Evolutionary conservation across 495 filamentous ascomycete species (phyloP).

Genomic region (Penicillium canescens): DNA sequence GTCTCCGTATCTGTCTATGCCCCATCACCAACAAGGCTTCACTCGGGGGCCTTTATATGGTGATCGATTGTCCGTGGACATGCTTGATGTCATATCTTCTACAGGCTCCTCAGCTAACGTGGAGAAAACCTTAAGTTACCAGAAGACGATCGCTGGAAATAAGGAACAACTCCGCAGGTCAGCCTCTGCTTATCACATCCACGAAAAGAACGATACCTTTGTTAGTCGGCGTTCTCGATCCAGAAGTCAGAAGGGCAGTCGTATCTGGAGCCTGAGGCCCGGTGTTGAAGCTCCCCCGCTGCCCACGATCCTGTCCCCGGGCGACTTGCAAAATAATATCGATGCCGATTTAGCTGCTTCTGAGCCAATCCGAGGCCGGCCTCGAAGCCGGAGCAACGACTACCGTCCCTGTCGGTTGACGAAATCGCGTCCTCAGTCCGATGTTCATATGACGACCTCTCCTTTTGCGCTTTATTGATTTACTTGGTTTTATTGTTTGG

Average conservation of each 20-base stretch:
- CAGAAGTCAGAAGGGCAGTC: constrained; percentile 13
- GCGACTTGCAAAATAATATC: constrained; percentile 6
- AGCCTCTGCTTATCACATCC: constrained; percentile 12
- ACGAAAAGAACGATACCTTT: neutral
- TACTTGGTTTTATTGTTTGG: constrained; percentile 5
- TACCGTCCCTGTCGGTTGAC: constrained; percentile 22
- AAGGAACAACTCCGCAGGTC: constrained; percentile 8
- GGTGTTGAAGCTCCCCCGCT: constrained; percentile 18
- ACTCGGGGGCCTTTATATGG: constrained; percentile 12
- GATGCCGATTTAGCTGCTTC: neutral
- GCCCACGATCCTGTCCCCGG: constrained; percentile 22
- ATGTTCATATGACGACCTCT: constrained; percentile 20
- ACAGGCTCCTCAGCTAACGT: constrained; percentile 4
- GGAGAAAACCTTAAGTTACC: constrained; percentile 5
- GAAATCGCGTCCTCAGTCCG: constrained; percentile 17
- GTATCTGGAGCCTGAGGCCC: constrained; percentile 19
- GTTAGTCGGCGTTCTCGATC: constrained; percentile 15
- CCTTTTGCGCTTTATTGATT: constrained; percentile 17
- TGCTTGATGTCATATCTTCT: constrained; percentile 1
- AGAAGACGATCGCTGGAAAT: neutral
- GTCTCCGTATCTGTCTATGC: neutral
- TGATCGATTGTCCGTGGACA: constrained; percentile 11
- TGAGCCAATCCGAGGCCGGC: constrained; percentile 29
- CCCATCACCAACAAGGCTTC: neutral
- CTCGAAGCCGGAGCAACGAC: constrained; percentile 34